Evolutionary conservation across 2,329 filamentous ascomycete species (phyloP), one percentile per base, ranked within the genome.

Genomic region (Kalaharituber pfeilii): DNA sequence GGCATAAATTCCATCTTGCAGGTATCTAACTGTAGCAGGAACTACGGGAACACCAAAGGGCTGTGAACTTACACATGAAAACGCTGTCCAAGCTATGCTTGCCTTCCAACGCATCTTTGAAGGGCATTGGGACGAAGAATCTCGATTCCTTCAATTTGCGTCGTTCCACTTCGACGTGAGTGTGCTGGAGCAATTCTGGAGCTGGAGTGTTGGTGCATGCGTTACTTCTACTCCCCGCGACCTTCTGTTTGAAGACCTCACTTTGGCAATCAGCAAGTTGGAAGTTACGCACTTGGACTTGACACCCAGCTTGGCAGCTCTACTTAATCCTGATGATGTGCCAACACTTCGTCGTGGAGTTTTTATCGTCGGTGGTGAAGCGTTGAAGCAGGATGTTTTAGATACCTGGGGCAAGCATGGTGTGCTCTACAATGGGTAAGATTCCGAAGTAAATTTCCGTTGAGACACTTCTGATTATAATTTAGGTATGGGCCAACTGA

Each of bases 81-180:
- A 94, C 66, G 79, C 84, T 0, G 83, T 94, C 0, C 88, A 95
- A 66, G 86, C 86, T 25, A 86, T 95, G 78, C 76, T 89, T 53
- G 80, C 87, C 0, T 95, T 95, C 66, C 81, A 86, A 62, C 72
- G 79, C 27, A 73, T 95, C 0, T 94, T 95, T 64, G 68, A 69
- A 4, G 79, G 75, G 0, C 82, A 86, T 62, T 94, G 86, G 84
- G 75, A 82, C 39, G 63, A 72, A 0, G 65, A 75, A 0, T 93
- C 87, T 0, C 78, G 83, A 55, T 95, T 86, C 82, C 72, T 95
- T 0, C 89, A 95, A 65, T 95, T 95, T 65, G 89, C 89, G 1
- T 88, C 86, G 0, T 86, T 94, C 54, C 89, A 94, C 67, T 95
- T 95, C 57, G 89, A 95, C 63, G 88, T 95, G 3, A 91, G 85